Conservation (phyloP, 176 grass and related monocot species). For the Carex kokanica region DNA sequence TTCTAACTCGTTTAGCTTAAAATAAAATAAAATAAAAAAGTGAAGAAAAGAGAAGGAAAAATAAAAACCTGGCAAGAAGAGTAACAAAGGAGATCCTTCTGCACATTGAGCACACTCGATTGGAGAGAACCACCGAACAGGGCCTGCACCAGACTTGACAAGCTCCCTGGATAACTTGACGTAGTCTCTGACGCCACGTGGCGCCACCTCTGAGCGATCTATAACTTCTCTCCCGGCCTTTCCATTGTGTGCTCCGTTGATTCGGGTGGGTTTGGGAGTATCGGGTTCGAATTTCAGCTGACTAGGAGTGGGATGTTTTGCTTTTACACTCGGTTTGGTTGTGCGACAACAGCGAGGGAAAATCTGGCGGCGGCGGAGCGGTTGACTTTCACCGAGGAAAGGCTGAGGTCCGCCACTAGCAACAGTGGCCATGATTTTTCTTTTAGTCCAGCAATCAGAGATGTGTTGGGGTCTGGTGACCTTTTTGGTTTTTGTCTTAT, state of each 20-base stretch:
- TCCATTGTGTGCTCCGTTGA: neutral
- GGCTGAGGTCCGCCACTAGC: neutral
- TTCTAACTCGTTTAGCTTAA: neutral
- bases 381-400: neutral
- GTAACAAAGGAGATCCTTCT: constrained; percentile 58
- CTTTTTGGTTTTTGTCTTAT: neutral
- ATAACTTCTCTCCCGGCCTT: neutral
- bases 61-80: constrained; percentile 75
- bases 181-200: constrained; percentile 36
- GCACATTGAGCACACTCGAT: constrained; percentile 40
- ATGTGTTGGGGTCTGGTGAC: neutral
- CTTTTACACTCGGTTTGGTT: neutral
- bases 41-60: neutral
- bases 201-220: constrained; percentile 23
- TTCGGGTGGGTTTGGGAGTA: neutral
- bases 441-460: neutral
- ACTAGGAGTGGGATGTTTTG: neutral
- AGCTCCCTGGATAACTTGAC: constrained; percentile 34
- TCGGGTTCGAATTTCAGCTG: neutral
- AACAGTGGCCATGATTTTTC: neutral
- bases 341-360: neutral
- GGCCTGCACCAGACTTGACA: constrained; percentile 35
- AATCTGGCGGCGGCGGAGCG: neutral
- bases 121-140: constrained; percentile 75
- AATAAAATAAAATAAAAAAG: neutral